Evolutionary conservation across 202 grass and related monocot genomes (phyloP), one percentile per base, ranked within the genome.

Genomic region (Setaria viridis): DNA sequence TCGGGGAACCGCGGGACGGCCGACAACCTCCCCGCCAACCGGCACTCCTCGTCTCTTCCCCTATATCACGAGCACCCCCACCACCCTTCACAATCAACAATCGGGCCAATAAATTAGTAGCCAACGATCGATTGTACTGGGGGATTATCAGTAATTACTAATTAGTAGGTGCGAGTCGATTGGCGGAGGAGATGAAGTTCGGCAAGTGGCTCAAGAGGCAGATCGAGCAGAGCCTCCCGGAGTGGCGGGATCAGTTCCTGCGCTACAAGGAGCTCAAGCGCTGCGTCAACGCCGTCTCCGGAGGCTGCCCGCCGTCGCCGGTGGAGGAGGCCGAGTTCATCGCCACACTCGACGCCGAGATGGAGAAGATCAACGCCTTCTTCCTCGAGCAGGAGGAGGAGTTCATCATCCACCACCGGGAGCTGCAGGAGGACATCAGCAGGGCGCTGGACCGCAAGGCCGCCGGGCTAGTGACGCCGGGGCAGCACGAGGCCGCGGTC

Each of bases 341-440:
- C 35, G 84, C 72, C 25, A 58, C 84, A 29, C 71, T 99, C 67
- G 4, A 94, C 83, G 81, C 72, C 42, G 87, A 96, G 70, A 91
- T 90, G 42, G 93, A 94, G 0, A 94, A 90, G 86, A 92, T 96
- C 72, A 94, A 99, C 67, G 33, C 76, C 21, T 99, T 99, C 87
- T 99, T 96, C 88, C 60, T 96, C 20, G 97, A 99, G 79, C 90
- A 94, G 85, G 97, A 99, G 85, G 97, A 99, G 89, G 87, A 90
- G 81, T 96, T 88, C 81, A 70, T 99, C 83, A 99, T 99, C 86
- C 48, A 43, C 1, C 91, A 95, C 81, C 85, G 84, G 86, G 86
- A 97, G 82, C 67, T 97, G 72, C 88, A 88, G 74, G 88, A 91
- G 70, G 87, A 71, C 81, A 91, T 97, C 76, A 77, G 72, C 69